phyloP scores from a whole-genome alignment of 371 early-diverging fungal species.

The Actinomucor elegans region DNA sequence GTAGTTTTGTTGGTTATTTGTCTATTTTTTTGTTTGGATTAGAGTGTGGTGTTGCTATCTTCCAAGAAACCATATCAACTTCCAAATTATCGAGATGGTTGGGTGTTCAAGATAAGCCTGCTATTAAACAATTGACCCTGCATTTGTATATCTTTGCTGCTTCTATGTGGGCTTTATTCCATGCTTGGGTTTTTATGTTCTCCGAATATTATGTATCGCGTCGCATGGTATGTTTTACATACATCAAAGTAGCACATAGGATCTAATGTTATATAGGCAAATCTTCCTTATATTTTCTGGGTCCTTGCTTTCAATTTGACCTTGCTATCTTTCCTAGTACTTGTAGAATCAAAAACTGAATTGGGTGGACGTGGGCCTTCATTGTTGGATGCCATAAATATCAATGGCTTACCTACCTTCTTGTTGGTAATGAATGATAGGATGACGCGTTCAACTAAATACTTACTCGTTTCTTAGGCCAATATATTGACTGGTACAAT shows the following conservation, averaged over 20 bases:
- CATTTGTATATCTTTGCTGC: slow-evolving; percentile 17
- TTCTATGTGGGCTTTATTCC: slow-evolving; percentile 36
- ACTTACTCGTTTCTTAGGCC: slow-evolving; percentile 40
- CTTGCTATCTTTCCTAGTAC: slow-evolving; percentile 50
- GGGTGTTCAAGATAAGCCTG: neutral
- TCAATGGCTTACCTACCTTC: slow-evolving; percentile 82
- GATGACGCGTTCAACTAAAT: neutral
- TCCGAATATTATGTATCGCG: slow-evolving; percentile 55
- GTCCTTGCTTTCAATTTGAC: slow-evolving; percentile 68
- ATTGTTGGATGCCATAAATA: slow-evolving; percentile 72
- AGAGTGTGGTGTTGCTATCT: slow-evolving; percentile 53
- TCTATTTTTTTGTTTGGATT: slow-evolving; percentile 77
- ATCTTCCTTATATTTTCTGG: slow-evolving; percentile 78
- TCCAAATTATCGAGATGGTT: slow-evolving; percentile 1
- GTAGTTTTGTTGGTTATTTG: slow-evolving; percentile 81
- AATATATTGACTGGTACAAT: slow-evolving; percentile 84
- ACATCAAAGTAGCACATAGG: too few species aligned
- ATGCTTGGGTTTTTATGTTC: slow-evolving; percentile 16
- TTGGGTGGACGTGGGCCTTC: slow-evolving; percentile 42
- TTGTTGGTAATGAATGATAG: slow-evolving; percentile 57
- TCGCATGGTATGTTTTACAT: slow-evolving; percentile 53
- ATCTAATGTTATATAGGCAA: slow-evolving; percentile 46
- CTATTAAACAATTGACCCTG: neutral
- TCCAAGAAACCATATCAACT: slow-evolving; percentile 10
- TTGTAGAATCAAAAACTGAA: slow-evolving; percentile 46